Conservation (phyloP, 2,329 filamentous ascomycete species). For the Coniochaeta ligniaria region DNA sequence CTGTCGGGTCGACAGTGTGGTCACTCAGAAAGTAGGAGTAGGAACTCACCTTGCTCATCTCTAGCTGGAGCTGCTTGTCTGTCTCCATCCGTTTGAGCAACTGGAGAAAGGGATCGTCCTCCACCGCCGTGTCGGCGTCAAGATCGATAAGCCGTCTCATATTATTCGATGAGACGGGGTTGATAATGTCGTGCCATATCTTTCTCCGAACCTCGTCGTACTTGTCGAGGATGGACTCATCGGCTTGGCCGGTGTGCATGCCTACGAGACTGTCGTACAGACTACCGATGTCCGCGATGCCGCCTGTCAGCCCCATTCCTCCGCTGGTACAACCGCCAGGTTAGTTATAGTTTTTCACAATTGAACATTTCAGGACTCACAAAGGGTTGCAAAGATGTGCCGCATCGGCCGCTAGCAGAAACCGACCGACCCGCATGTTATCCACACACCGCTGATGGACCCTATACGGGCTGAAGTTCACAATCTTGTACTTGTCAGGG, state of each 20-base stretch:
- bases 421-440: slow-evolving; percentile 36
- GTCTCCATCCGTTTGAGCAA: slow-evolving; percentile 10
- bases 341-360: not conserved
- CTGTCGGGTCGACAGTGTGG: not conserved
- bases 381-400: slow-evolving; percentile 47
- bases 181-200: slow-evolving; percentile 23
- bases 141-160: slow-evolving; percentile 13
- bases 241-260: slow-evolving; percentile 27
- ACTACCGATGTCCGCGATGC: slow-evolving; percentile 39
- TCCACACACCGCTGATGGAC: slow-evolving; percentile 42
- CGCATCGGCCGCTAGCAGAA: slow-evolving; percentile 43
- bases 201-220: slow-evolving; percentile 30
- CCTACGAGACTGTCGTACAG: slow-evolving; percentile 38
- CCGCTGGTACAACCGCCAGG: slow-evolving; percentile 19
- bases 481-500: slow-evolving; percentile 38
- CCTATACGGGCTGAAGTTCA: slow-evolving; percentile 39
- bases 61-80: slow-evolving; percentile 5
- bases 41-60: slow-evolving; percentile 8
- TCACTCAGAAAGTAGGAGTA: not conserved
- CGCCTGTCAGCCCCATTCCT: slow-evolving; percentile 40
- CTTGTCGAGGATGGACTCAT: slow-evolving; percentile 32
- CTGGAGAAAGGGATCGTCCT: slow-evolving; percentile 17
- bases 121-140: slow-evolving; percentile 12
- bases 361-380: slow-evolving; percentile 16
- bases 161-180: slow-evolving; percentile 13